phyloP scores from a whole-genome alignment of 192 early-diverging fungal species.

The Backusella tuberculispora region DNA sequence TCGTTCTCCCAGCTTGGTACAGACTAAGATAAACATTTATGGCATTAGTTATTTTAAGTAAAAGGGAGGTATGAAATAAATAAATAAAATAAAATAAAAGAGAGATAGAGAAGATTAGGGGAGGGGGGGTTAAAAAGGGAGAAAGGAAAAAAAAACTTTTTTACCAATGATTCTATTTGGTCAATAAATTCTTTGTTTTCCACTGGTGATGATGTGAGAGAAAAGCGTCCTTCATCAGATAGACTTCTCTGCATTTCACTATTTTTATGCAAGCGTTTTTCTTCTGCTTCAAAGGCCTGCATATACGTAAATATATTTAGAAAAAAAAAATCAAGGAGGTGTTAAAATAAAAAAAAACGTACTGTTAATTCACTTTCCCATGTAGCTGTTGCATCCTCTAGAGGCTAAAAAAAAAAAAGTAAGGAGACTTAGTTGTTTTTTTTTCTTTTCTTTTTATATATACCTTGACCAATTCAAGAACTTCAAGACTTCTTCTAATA shows the following conservation, averaged over 20 bases:
- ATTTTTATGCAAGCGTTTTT: conserved; percentile 15
- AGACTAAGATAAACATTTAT: conserved; percentile 8
- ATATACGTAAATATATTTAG: neutral
- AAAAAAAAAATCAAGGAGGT: conserved; percentile 15
- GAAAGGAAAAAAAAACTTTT: neutral
- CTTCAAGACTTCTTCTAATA: conserved; percentile 41
- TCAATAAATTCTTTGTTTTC: conserved; percentile 1
- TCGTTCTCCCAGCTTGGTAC: conserved; percentile 18
- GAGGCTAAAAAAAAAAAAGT: conserved; percentile 2
- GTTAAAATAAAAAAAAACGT: neutral
- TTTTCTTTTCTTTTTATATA: too few relatives aligned
- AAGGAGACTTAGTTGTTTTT: neutral
- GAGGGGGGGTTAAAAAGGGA: neutral
- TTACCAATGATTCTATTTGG: conserved; percentile 7
- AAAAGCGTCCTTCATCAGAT: conserved; percentile 28
- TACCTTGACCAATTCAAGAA: conserved; percentile 41
- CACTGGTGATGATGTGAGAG: conserved; percentile 12
- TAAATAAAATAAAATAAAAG: too few relatives aligned
- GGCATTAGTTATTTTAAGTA: neutral
- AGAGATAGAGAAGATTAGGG: neutral
- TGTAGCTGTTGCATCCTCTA: conserved; percentile 18
- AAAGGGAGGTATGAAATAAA: neutral
- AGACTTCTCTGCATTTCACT: neutral
- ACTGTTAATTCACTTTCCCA: conserved; percentile 38
- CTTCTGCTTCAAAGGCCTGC: conserved; percentile 28